phyloP scores from a whole-genome alignment of 2,329 filamentous ascomycete species.

The Talaromyces rugulosus region DNA sequence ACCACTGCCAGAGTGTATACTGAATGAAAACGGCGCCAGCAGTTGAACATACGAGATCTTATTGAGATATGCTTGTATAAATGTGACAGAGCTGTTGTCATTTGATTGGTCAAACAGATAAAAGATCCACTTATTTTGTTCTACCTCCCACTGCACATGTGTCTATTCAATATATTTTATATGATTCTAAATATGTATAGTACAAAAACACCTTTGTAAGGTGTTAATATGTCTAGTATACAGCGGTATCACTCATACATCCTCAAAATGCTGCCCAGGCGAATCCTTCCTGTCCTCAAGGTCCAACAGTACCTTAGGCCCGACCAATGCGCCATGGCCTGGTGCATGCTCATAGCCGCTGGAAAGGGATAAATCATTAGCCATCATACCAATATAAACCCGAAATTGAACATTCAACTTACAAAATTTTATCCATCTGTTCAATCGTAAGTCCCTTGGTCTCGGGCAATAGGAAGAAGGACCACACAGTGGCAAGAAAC shows the following conservation, averaged over 20 bases:
- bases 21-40: no score
- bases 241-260: background rate
- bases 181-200: background rate
- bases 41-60: background rate
- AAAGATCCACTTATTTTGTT: background rate
- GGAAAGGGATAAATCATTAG: background rate
- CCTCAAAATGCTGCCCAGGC: background rate
- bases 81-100: background rate
- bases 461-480: slow-evolving; percentile 28
- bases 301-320: background rate
- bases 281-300: background rate
- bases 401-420: background rate
- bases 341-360: background rate
- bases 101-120: background rate
- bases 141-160: background rate
- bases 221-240: background rate
- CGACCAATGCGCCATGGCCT: background rate
- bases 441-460: slow-evolving; percentile 19
- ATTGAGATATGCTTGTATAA: no score
- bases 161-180: background rate
- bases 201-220: background rate
- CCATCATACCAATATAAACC: background rate
- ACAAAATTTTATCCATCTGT: slow-evolving; percentile 15
- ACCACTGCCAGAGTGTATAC: background rate
- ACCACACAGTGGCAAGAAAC: slow-evolving; percentile 33